Evolutionary conservation across 306 rosid species (phyloP).

Genomic region (Clitoria ternatea): DNA sequence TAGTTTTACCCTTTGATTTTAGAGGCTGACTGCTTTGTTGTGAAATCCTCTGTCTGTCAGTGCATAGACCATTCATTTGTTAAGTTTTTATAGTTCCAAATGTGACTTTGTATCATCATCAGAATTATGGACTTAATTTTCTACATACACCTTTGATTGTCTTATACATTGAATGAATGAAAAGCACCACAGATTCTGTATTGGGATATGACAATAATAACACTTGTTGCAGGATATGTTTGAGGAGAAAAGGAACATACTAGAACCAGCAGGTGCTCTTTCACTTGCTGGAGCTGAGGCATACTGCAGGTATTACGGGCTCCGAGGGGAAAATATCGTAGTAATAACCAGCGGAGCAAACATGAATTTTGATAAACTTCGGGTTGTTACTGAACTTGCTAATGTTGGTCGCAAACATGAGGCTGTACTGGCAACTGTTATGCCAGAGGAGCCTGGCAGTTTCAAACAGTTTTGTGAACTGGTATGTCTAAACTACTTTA

Average conservation of each 20-base stretch:
- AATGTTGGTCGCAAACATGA: slow-evolving; percentile 94
- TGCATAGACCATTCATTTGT: background rate
- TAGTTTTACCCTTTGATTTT: background rate
- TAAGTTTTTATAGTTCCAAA: background rate
- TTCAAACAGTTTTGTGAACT: slow-evolving; percentile 75
- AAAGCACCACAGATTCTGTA: background rate
- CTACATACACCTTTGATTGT: background rate
- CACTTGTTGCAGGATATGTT: slow-evolving; percentile 82
- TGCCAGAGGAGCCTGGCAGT: slow-evolving; percentile 89
- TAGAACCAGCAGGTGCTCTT: slow-evolving; percentile 99
- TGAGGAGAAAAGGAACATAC: slow-evolving; percentile 89
- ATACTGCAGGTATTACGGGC: slow-evolving; percentile 88
- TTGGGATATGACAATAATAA: background rate
- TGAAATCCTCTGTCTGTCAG: background rate
- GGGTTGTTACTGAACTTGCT: slow-evolving; percentile 87
- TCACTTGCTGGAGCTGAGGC: slow-evolving; percentile 99
- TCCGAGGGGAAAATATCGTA: slow-evolving; percentile 76
- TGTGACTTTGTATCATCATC: background rate
- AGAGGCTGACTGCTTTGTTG: background rate
- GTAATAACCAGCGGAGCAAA: slow-evolving; percentile 95
- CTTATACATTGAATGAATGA: background rate
- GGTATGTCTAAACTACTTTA: slow-evolving; percentile 45
- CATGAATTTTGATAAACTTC: slow-evolving; percentile 94
- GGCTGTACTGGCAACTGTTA: slow-evolving; percentile 72
- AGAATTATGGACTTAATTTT: background rate